Percentiles rank a stretch among this genome's conserved stretches.
These are phyloP conservation scores for Xylaria sp. DNA, from an alignment of 2,329 filamentous ascomycete genomes.

Conservation along the genomic window DNA sequence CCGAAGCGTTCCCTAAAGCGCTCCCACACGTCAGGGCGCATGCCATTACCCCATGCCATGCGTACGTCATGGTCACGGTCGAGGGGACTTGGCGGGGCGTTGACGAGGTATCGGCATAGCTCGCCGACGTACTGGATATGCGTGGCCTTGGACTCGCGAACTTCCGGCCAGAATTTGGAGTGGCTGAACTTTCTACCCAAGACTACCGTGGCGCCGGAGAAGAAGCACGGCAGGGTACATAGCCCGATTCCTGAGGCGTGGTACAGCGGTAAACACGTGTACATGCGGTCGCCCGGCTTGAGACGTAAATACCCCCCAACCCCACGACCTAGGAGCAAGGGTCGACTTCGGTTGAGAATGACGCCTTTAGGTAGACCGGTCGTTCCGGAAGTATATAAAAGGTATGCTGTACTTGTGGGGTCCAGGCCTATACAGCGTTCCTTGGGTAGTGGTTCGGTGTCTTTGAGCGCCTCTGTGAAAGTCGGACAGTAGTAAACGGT, in stretches of 20 bases:
- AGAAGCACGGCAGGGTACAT: conserved; percentile 63
- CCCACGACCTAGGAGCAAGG: conserved; percentile 38
- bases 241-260: conserved; percentile 77
- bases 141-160: conserved; percentile 73
- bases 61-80: conserved; percentile 68
- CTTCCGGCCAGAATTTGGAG: conserved; percentile 76
- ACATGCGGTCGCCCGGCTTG: conserved; percentile 68
- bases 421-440: conserved; percentile 63
- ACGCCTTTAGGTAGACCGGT: conserved; percentile 81
- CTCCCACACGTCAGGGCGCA: conserved; percentile 75
- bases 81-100: conserved; percentile 69
- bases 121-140: conserved; percentile 82
- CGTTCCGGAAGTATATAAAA: conserved; percentile 81
- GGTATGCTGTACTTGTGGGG: conserved; percentile 63
- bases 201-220: conserved; percentile 63
- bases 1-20: conserved; percentile 72
- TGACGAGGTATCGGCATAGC: conserved; percentile 78
- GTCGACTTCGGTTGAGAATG: conserved; percentile 62
- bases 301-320: conserved; percentile 39
- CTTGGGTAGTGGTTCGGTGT: conserved; percentile 63
- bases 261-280: conserved; percentile 79
- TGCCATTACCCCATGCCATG: conserved; percentile 72
- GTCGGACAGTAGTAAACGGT: conserved; percentile 63
- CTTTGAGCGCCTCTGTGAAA: conserved; percentile 56
- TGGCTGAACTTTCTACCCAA: conserved; percentile 75